Base-by-base conservation (phyloP, 768 basidiomycete species). In the Lentinula sp. region DNA sequence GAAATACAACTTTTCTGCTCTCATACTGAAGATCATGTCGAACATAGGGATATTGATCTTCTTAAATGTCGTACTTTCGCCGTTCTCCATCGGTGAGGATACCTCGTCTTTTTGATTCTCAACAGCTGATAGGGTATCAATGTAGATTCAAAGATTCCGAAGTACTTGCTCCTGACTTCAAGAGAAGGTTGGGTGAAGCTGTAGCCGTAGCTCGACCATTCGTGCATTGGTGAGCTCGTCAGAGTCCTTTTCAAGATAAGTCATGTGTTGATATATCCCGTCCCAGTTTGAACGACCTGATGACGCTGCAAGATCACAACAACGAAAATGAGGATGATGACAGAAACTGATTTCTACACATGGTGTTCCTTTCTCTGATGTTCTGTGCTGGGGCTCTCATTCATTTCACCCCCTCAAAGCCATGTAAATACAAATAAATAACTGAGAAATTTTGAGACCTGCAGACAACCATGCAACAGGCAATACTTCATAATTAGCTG, bases 21-120 rank as follows among this genome's bases (percentile, higher is more conserved):
- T 51, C 56, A 15, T 54, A 48, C 13, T 37, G 31, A 52, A 40
- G 40, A 58, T 21, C 42, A 53, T 31, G 42, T 61, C 8, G 31
- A 32, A 21, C 59, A 37, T 62, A 91, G 88, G 71, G 93, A 98
- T 69, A 98, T 99, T 65, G 95, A 96, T 70, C 74, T 98, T 54
- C 75, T 99, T 63, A 92, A 91, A 72, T 88, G 91, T 62, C 84
- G 93, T 28, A 86, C 87, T 16, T 84, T 93, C 37, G 86, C 81
- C 2, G 91, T 95, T 2, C 70, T 80, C 0, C 80, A 86, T 64
- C 70, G 70, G 91, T 91, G 63, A 55, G 78, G 34, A 10, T 15
- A 51, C 9, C 32, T 51, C 3, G 28, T 39, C 7, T 40, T 40
- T 18, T 74, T 21, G 40, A 18, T 46, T 57, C 42, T 59, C 62